phyloP scores from a whole-genome alignment of 2,329 filamentous ascomycete genomes.

The Alternaria burnsii region DNA sequence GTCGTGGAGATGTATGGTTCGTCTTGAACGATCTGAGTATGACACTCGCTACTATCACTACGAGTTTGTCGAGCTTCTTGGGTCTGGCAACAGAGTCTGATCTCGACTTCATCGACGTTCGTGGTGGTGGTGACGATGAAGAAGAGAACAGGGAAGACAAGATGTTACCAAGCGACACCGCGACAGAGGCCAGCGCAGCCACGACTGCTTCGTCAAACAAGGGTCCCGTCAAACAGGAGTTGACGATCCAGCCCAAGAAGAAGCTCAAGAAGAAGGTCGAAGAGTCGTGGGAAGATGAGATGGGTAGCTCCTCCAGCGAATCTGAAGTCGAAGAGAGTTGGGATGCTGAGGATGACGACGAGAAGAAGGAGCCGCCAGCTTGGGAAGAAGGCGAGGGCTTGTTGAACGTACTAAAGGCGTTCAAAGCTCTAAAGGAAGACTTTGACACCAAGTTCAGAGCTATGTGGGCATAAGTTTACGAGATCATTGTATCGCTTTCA shows the following conservation, averaged over 20 bases:
- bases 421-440: slow-evolving; percentile 64
- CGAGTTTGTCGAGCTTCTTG: slow-evolving; percentile 67
- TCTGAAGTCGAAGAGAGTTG: slow-evolving; percentile 36
- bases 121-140: slow-evolving; percentile 61
- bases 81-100: slow-evolving; percentile 57
- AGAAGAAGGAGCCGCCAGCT: slow-evolving; percentile 37
- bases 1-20: slow-evolving; percentile 75
- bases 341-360: slow-evolving; percentile 37
- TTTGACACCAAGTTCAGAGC: slow-evolving; percentile 72
- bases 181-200: slow-evolving; percentile 22
- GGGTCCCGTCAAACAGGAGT: slow-evolving; percentile 37
- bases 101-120: slow-evolving; percentile 61
- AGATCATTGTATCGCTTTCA: background rate
- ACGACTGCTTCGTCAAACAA: slow-evolving; percentile 33
- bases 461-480: slow-evolving; percentile 62
- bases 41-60: slow-evolving; percentile 75
- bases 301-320: slow-evolving; percentile 43
- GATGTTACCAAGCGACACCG: slow-evolving; percentile 39
- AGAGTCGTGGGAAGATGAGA: slow-evolving; percentile 53
- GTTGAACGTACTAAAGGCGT: slow-evolving; percentile 66
- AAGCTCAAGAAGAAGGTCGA: slow-evolving; percentile 47
- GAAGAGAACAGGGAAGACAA: slow-evolving; percentile 58
- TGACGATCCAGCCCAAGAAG: slow-evolving; percentile 51
- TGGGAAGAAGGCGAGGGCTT: slow-evolving; percentile 60
- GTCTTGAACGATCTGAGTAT: slow-evolving; percentile 72